Percentiles rank a stretch among this genome's conserved stretches.
phyloP scores from a whole-genome alignment of 768 basidiomycete species.

The Agaricus sinodeliciosus region DNA sequence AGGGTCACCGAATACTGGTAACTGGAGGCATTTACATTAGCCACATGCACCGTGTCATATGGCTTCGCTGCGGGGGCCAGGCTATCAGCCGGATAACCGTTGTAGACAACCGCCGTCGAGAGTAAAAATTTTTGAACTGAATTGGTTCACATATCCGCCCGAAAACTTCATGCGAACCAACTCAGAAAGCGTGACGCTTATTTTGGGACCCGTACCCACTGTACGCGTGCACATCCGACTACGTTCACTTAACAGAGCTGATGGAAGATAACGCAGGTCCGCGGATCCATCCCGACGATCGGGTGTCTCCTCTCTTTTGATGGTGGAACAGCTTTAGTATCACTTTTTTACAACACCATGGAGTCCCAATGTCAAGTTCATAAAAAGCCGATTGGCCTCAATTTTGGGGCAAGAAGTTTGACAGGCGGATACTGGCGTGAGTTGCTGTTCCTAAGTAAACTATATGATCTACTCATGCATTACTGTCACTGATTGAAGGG shows the following conservation, averaged over 20 bases:
- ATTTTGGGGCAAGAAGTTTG: background rate
- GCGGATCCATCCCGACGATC: conserved; percentile 7
- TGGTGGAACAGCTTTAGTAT: background rate
- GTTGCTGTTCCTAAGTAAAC: background rate
- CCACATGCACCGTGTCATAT: conserved; percentile 1
- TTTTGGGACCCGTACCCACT: conserved; percentile 5
- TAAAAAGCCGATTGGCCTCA: background rate
- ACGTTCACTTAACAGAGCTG: conserved; percentile 8
- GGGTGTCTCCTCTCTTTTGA: background rate
- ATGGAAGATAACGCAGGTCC: conserved; percentile 11
- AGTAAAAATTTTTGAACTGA: background rate
- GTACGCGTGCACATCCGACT: conserved; percentile 4
- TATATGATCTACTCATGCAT: background rate
- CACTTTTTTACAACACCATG: background rate
- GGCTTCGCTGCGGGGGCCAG: background rate
- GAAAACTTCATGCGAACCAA: background rate
- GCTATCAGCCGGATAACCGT: background rate
- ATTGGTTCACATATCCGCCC: conserved; percentile 5
- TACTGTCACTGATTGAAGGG: background rate
- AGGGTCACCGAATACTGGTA: background rate
- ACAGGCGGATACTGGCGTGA: background rate
- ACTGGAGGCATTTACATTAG: background rate
- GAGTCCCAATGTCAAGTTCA: background rate
- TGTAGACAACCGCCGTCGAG: background rate
- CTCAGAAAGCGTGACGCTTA: conserved; percentile 5